phyloP scores from a whole-genome alignment of 176 grass and related monocot species.

The Cocos nucifera region DNA sequence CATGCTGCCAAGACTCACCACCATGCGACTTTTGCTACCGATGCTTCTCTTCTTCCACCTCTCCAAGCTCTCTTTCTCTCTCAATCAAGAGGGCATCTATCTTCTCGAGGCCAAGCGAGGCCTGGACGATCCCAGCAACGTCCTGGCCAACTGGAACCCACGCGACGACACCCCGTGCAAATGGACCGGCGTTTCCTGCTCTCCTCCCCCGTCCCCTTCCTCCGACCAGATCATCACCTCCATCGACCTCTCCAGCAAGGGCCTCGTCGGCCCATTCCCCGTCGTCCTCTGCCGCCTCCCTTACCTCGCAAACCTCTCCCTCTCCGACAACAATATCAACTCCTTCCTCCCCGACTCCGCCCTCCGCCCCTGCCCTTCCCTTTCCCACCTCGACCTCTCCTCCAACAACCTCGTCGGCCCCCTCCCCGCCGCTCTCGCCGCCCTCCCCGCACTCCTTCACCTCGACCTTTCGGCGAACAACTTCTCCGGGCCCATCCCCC shows the following conservation, averaged over 20 bases:
- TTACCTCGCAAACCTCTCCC: constrained; percentile 19
- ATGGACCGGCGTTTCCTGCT: constrained; percentile 60
- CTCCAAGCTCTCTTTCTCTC: not conserved
- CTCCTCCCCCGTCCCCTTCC: not conserved
- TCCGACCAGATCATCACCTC: constrained; percentile 7
- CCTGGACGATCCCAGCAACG: constrained; percentile 32
- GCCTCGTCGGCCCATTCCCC: constrained; percentile 48
- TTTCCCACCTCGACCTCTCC: constrained; percentile 55
- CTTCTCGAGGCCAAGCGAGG: constrained; percentile 35
- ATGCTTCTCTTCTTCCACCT: constrained; percentile 16
- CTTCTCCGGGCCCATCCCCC: constrained; percentile 57
- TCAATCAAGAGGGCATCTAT: constrained; percentile 27
- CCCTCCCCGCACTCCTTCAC: constrained; percentile 30
- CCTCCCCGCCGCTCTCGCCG: constrained; percentile 39
- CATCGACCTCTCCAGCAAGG: constrained; percentile 26
- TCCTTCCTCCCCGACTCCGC: constrained; percentile 8
- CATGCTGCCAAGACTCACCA: no score
- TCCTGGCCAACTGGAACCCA: constrained; percentile 39
- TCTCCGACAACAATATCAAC: constrained; percentile 19
- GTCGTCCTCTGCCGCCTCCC: constrained; percentile 29
- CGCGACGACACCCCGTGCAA: constrained; percentile 30
- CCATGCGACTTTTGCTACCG: no score
- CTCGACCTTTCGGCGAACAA: constrained; percentile 65
- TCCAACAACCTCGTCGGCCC: constrained; percentile 34
- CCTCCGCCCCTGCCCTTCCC: constrained; percentile 23